These are phyloP conservation scores for Verticillium dahliae DNA, from an alignment of 2,329 filamentous ascomycete genomes.

Conservation along the genomic window DNA sequence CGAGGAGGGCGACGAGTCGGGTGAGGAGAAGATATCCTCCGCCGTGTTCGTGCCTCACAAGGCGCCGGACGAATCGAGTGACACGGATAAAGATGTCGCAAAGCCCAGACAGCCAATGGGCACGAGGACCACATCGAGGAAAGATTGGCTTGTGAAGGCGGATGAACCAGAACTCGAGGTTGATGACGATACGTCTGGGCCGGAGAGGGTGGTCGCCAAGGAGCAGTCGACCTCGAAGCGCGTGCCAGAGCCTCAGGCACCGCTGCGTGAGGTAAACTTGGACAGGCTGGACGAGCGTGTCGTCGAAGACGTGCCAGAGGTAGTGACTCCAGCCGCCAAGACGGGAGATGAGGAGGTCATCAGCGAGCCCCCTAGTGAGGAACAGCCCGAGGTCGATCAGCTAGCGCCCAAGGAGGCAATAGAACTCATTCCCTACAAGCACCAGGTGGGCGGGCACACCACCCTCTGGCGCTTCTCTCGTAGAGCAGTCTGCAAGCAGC, in stretches of 20 bases:
- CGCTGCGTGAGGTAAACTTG: neutral
- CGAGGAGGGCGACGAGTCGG: constrained; percentile 55
- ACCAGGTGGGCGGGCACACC: constrained; percentile 95
- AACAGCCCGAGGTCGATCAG: constrained; percentile 16
- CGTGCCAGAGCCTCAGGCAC: neutral
- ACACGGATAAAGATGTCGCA: constrained; percentile 18
- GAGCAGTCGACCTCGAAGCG: constrained; percentile 5
- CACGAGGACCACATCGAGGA: constrained; percentile 6
- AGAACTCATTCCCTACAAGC: constrained; percentile 91
- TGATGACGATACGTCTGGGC: constrained; percentile 12
- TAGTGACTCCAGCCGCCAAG: neutral
- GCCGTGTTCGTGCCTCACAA: constrained; percentile 78
- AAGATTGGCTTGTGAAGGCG: constrained; percentile 51
- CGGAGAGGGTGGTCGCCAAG: constrained; percentile 24
- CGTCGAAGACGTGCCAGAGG: neutral
- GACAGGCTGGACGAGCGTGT: neutral
- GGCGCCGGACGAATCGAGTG: constrained; percentile 31
- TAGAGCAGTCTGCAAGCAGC: constrained; percentile 92
- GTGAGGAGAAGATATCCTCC: constrained; percentile 81
- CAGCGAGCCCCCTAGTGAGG: neutral
- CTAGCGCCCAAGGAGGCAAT: constrained; percentile 75
- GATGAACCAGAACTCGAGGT: constrained; percentile 38
- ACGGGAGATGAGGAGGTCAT: neutral
- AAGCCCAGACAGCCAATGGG: constrained; percentile 14
- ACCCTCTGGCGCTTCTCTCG: constrained; percentile 94